Base-by-base conservation (phyloP, 2,329 filamentous ascomycete genomes). In the Talaromyces sp. region DNA sequence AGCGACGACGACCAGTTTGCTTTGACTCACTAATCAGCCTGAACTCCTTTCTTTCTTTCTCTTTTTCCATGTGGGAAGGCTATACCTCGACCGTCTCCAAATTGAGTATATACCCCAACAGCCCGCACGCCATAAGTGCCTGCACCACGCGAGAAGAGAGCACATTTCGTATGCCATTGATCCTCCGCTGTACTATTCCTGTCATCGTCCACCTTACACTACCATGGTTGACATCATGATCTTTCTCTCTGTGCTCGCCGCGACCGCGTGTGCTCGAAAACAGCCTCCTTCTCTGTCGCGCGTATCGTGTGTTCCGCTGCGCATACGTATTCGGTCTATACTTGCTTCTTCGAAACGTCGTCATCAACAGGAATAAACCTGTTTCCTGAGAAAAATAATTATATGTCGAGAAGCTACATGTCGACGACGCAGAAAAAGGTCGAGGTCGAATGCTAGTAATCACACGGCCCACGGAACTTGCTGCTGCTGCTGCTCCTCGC, bases 1-100 rank as follows among this genome's bases (percentile, higher is more conserved):
- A 88, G 23, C 85, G 81, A 44, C 80, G 76, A 2, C 85, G 80
- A 5, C 82, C 82, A 1, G 83, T 85, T 72, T 81, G 57, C 54
- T 44, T 12, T 12, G 23, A 23, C 23, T 23, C 23, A 23, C n/a
- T 10, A 3, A 40, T 57, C 54, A 56, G 64, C 23, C 40, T 57
- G 14, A 50, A 57, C 57, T 23, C 40, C n/a, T 44, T n/a, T 16
- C 27, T 18, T 36, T 18, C 28, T 44, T 30, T 34, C 57, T 18
- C 57, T 18, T 23, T 30, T 27, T 34, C 23, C 23, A 23, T 23
- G 23, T 2, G 23, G 23, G 23, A 23, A 23, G 23, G 42, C 34
- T 28, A 52, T 67, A 78, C 81, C 34, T 83, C 82, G 10, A 86
- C 84, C 36, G 78, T 74, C 63, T 87, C 85, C 4, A 83, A 75